These are phyloP conservation scores for Mrakiaceae sp. DNA, from an alignment of 1,284 basidiomycete species.

Conservation along the genomic window DNA sequence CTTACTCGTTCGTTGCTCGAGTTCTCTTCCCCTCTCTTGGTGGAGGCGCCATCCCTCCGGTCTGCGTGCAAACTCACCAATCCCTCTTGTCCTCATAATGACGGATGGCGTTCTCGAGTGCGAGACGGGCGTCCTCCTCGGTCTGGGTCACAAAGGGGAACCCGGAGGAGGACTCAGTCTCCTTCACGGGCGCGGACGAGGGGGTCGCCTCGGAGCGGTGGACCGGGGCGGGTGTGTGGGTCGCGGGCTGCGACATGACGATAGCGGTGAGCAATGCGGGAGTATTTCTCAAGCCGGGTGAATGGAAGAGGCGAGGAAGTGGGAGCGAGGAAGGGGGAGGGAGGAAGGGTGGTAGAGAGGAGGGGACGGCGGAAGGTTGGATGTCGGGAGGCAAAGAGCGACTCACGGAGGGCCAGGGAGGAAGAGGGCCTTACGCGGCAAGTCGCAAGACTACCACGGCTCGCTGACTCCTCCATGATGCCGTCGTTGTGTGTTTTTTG, in stretches of 20 bases:
- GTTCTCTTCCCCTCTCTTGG: neutral
- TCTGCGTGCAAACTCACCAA: constrained; percentile 24
- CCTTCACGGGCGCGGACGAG: neutral
- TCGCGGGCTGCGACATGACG: neutral
- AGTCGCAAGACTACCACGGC: neutral
- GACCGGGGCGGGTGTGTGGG: neutral
- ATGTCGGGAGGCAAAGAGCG: too few relatives aligned
- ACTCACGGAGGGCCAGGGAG: too few relatives aligned
- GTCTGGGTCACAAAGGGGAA: neutral
- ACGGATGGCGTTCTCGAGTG: constrained; percentile 23
- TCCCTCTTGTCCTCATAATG: constrained; percentile 35
- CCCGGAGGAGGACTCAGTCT: neutral
- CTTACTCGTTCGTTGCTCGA: neutral
- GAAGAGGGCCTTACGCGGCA: too few relatives aligned
- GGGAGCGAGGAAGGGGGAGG: neutral
- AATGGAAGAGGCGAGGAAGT: neutral
- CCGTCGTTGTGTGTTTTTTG: neutral
- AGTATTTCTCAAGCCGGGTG: neutral
- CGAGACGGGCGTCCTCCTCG: neutral
- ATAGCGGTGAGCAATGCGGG: neutral
- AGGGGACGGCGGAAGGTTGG: neutral
- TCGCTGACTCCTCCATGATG: neutral
- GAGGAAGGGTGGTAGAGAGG: neutral
- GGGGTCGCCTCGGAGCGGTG: neutral
- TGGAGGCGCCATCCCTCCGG: neutral